These are phyloP conservation scores for Metrosideros polymorpha DNA, from an alignment of 441 rosid genomes.

Conservation along the genomic window DNA sequence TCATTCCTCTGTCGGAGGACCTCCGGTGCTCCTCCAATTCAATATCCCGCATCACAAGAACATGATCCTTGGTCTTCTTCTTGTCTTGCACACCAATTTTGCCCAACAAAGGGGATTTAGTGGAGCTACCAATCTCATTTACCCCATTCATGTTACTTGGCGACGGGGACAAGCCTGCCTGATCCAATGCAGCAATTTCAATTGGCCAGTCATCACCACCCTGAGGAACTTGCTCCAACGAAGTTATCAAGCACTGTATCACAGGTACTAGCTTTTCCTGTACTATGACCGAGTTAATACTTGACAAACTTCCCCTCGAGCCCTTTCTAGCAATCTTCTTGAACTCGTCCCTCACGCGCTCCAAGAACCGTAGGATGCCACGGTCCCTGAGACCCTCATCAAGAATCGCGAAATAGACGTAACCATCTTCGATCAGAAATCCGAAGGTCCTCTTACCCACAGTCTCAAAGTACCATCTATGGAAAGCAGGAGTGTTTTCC, in stretches of 20 bases:
- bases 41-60: slow-evolving; percentile 37
- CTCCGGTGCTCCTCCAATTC: slow-evolving; percentile 56
- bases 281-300: slow-evolving; percentile 29
- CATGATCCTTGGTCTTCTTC: slow-evolving; percentile 61
- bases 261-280: slow-evolving; percentile 71
- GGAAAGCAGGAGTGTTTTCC: slow-evolving; percentile 58
- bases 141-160: slow-evolving; percentile 30
- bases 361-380: slow-evolving; percentile 44
- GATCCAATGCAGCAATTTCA: slow-evolving; percentile 22
- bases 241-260: slow-evolving; percentile 47
- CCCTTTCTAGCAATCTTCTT: slow-evolving; percentile 47
- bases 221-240: slow-evolving; percentile 45
- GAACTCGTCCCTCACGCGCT: slow-evolving; percentile 50
- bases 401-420: slow-evolving; percentile 54
- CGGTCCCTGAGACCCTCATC: slow-evolving; percentile 40
- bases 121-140: slow-evolving; percentile 38
- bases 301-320: slow-evolving; percentile 49
- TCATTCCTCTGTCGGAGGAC: slow-evolving; percentile 49
- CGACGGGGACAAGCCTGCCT: slow-evolving; percentile 34
- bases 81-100: slow-evolving; percentile 51
- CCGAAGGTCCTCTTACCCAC: slow-evolving; percentile 42
- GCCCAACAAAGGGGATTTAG: slow-evolving; percentile 66
- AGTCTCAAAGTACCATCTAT: slow-evolving; percentile 83
- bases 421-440: slow-evolving; percentile 64
- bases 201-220: slow-evolving; percentile 23